Conservation (phyloP, 2,329 filamentous ascomycete species). For the Aspergillus aculeatus region DNA sequence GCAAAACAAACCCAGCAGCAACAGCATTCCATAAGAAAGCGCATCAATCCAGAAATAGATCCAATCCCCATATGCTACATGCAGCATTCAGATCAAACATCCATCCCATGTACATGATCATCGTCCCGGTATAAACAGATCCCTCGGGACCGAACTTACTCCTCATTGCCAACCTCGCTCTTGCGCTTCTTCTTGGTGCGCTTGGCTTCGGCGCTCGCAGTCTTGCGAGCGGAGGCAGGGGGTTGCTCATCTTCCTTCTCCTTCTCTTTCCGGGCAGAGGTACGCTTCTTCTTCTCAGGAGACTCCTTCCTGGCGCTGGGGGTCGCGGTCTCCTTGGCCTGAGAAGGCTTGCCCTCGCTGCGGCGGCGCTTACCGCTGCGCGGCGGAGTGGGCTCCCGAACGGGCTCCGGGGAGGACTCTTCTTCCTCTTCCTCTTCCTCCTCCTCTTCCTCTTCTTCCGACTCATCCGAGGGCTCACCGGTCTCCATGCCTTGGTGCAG, state of each 20-base stretch:
- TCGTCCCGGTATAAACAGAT: not conserved
- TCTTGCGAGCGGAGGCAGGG: slow-evolving; percentile 29
- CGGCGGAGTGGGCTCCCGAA: slow-evolving; percentile 45
- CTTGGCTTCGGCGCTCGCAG: slow-evolving; percentile 33
- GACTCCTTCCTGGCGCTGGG: slow-evolving; percentile 21
- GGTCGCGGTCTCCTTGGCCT: slow-evolving; percentile 31
- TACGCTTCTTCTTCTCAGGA: slow-evolving; percentile 37
- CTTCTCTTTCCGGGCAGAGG: slow-evolving; percentile 28
- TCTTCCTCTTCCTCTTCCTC: slow-evolving; percentile 30
- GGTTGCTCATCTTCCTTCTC: slow-evolving; percentile 24
- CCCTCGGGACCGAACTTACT: slow-evolving; percentile 16
- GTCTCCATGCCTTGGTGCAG: slow-evolving; percentile 44
- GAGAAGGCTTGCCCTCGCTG: slow-evolving; percentile 35
- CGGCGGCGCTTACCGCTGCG: slow-evolving; percentile 47
- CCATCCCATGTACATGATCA: slow-evolving; percentile 2
- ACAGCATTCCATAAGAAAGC: not conserved
- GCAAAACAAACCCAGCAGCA: not conserved
- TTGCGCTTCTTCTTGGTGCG: slow-evolving; percentile 49
- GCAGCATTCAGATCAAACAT: slow-evolving; percentile 1
- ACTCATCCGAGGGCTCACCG: slow-evolving; percentile 35
- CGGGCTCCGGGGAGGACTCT: slow-evolving; percentile 38
- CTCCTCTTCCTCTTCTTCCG: slow-evolving; percentile 31
- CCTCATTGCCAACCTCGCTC: slow-evolving; percentile 38
- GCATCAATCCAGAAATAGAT: not conserved
- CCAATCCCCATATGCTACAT: slow-evolving; percentile 1